phyloP scores from a whole-genome alignment of 2,329 filamentous ascomycete genomes.

The Aspergillus sp. region DNA sequence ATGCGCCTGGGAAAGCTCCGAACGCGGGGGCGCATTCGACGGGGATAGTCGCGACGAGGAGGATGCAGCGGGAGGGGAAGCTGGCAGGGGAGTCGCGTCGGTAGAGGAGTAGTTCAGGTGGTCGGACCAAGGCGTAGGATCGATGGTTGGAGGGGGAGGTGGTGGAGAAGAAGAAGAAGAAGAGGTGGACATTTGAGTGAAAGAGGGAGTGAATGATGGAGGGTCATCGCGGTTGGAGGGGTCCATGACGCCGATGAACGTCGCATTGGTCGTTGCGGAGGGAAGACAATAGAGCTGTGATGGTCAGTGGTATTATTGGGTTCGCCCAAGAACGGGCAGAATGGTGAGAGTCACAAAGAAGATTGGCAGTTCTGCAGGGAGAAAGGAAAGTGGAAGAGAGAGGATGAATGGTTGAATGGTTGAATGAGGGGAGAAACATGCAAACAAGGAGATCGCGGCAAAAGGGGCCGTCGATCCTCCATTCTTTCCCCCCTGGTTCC shows the following conservation, averaged over 20 bases:
- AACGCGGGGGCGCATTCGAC: constrained; percentile 21
- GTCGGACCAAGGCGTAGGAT: constrained; percentile 21
- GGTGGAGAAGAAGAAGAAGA: neutral
- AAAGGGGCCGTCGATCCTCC: constrained; percentile 18
- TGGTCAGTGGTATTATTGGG: neutral
- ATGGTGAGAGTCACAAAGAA: neutral
- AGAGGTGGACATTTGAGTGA: constrained; percentile 13
- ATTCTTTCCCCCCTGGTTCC: constrained; percentile 5
- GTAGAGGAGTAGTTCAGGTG: constrained; percentile 31
- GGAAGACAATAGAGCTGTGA: neutral
- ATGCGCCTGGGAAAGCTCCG: constrained; percentile 16
- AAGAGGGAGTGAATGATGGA: constrained; percentile 20
- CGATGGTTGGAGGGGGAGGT: constrained; percentile 14
- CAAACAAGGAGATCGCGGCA: neutral
- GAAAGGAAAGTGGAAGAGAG: neutral
- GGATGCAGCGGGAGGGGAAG: constrained; percentile 23
- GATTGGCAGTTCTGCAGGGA: constrained; percentile 2
- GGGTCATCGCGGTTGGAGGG: constrained; percentile 29
- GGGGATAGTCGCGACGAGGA: constrained; percentile 27
- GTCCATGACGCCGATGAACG: constrained; percentile 29
- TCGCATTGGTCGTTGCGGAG: constrained; percentile 13
- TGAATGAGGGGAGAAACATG: constrained; percentile 13
- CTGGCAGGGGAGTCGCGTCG: constrained; percentile 24
- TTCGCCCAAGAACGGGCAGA: neutral
- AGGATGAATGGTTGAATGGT: neutral